A percentile compares a stretch with the other conserved stretches of the same genome.
Conservation (phyloP, 768 basidiomycete genomes). For the Podaxis sp. region DNA sequence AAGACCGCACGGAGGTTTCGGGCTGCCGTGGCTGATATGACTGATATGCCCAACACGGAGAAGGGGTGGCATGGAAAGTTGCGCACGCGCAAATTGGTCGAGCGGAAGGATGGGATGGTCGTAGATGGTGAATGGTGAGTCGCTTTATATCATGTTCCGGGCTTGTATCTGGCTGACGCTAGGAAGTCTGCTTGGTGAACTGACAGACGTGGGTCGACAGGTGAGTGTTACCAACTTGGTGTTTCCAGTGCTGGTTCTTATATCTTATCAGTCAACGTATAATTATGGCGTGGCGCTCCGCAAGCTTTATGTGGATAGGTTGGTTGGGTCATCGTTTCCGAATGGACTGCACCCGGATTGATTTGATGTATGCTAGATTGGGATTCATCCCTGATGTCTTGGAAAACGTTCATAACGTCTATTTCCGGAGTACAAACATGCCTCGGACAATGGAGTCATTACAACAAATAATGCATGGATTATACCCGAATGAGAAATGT, state of each 20-base stretch:
- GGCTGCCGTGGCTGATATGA: constrained; percentile 35
- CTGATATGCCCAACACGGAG: neutral
- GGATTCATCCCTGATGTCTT: constrained; percentile 57
- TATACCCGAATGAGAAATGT: constrained; percentile 59
- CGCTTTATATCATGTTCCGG: neutral
- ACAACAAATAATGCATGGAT: constrained; percentile 67
- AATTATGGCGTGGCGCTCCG: constrained; percentile 57
- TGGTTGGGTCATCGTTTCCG: constrained; percentile 9
- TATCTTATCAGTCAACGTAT: constrained; percentile 53
- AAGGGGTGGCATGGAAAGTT: constrained; percentile 17
- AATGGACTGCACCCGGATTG: neutral
- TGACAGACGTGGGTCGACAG: constrained; percentile 67
- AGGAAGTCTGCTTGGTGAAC: constrained; percentile 61
- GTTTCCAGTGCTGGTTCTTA: neutral
- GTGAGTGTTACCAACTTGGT: constrained; percentile 27
- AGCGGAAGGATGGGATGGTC: constrained; percentile 49
- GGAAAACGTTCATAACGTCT: constrained; percentile 39
- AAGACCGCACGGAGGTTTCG: constrained; percentile 47
- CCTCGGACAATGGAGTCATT: constrained; percentile 73
- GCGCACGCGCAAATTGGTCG: constrained; percentile 45
- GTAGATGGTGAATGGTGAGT: constrained; percentile 63
- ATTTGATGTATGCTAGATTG: constrained; percentile 37
- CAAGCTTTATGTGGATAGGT: constrained; percentile 66
- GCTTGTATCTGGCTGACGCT: neutral
- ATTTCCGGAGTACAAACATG: constrained; percentile 75